Evolutionary conservation across 1,139 yeast genomes (phyloP), one percentile per base, ranked within the genome.

Genomic region (Lodderomyces oxycetoniae): DNA sequence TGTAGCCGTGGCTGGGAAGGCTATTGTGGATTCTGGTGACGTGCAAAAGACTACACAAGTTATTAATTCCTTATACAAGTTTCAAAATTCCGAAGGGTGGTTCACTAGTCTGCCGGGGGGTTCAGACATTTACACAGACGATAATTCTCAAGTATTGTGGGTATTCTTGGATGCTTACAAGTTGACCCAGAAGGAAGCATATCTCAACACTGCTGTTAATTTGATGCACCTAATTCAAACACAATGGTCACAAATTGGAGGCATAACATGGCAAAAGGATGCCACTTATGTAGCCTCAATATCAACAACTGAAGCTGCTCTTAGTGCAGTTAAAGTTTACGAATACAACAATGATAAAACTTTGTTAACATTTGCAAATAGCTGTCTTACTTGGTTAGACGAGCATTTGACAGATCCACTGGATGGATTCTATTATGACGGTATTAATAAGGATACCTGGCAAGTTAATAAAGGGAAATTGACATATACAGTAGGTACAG

Each of bases 401-500:
- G 39, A 40, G 16, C 45, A 50, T 28, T 47, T 59, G 34, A 45
- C 47, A 32, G 63, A 58, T 38, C 45, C 57, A 4, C 19, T 25
- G 5, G 55, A 52, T 38, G 49, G 49, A 10, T 48, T 57, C n/a
- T 47, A 57, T 26, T 51, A 43, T 31, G 63, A 59, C 37, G 63
- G 63, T 4, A 36, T 45, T 15, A 59, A 3, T 28, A 30, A 14
- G 17, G 11, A 12, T 14, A 30, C 25, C 14, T 35, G 37, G 32
- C 16, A 20, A 17, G 15, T 34, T 21, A 59, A 63, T 43, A 44
- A 45, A 17, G 69, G 68, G 0, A 61, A 62, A 39, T 50, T 63
- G 30, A 49, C 68, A 3, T 63, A 63, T 43, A 61, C 69, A 3
- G 56, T 60, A 8, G 70, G 69, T 1, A 45, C 48, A 11, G 55